Evolutionary conservation across 192 early-diverging fungal species (phyloP), one percentile per base, ranked within the genome.

Genomic region (Backusella sp.): DNA sequence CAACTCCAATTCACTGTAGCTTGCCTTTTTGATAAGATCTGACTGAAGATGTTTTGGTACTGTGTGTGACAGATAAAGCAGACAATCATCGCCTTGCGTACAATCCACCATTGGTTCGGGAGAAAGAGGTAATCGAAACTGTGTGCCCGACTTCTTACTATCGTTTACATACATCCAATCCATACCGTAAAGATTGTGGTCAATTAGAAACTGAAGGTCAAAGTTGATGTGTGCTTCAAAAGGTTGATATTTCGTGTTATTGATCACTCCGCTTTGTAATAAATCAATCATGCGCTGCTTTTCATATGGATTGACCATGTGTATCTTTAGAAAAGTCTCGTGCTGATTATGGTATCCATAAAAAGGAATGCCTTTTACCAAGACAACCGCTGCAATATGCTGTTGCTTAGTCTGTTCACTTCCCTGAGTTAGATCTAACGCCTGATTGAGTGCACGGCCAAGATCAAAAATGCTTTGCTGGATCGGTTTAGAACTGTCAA

Each of bases 101-200:
- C 8, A 53, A 11, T 69, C 49, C 9, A 19, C 41, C 5, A 6
- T 15, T 23, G 68, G 30, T 21, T 67, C 83, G 73, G 74, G 9
- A 7, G 66, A 66, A 14, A 79, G 30, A 5, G 76, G 68, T 4
- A 39, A 6, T 21, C 68, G 42, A 42, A 68, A 77, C 34, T 46
- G 26, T 15, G 66, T 53, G 26, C 46, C 66, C 8, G 76, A 49
- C 17, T 70, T 77, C 52, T 42, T 59, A 5, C n/a, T 17, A 23
- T 41, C 36, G 11, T 78, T 76, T 23, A 95, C 66, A 36, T 90
- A 80, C 14, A 96, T 81, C 86, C 89, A 94, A 42, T 92, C 92
- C 93, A 96, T 96, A 1, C 95, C 95, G 73, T 92, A 93, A 19
- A 98, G 79, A 66, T 95, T 95, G 76, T 92, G 91, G 72, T 98